Evolutionary conservation across 495 filamentous ascomycete species (phyloP).

Genomic region (Podospora appendiculata): DNA sequence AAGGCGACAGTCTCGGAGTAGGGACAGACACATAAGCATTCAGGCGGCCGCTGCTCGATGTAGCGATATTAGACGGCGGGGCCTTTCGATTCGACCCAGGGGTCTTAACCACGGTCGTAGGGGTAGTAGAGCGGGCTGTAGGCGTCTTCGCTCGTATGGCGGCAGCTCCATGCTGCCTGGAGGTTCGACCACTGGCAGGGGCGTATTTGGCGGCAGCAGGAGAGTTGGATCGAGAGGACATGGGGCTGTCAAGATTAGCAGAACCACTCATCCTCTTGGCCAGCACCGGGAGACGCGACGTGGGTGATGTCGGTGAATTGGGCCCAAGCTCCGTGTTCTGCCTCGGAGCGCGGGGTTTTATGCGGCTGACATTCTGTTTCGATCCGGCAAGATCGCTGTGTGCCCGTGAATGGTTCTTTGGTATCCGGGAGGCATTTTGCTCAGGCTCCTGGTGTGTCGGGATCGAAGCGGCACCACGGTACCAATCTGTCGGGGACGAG

Average conservation of each 20-base stretch:
- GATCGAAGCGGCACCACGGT: constrained; percentile 30
- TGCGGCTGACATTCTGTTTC: constrained; percentile 23
- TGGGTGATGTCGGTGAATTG: constrained; percentile 23
- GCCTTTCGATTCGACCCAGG: constrained; percentile 25
- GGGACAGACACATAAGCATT: constrained; percentile 46
- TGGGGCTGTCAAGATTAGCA: constrained; percentile 35
- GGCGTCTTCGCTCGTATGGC: constrained; percentile 26
- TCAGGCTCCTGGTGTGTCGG: constrained; percentile 24
- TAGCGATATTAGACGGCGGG: constrained; percentile 21
- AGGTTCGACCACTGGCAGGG: constrained; percentile 27
- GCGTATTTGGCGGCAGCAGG: constrained; percentile 34
- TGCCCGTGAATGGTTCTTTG: constrained; percentile 35
- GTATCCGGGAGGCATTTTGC: constrained; percentile 17
- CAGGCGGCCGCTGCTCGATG: constrained; percentile 31
- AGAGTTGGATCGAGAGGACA: constrained; percentile 44
- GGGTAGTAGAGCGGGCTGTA: constrained; percentile 22
- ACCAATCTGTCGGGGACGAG: constrained; percentile 47
- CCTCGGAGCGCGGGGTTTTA: constrained; percentile 9
- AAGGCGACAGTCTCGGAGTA: constrained; percentile 51
- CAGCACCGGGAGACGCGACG: constrained; percentile 36
- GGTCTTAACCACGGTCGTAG: constrained; percentile 30
- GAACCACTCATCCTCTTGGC: constrained; percentile 33
- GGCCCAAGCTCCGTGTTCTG: constrained; percentile 16
- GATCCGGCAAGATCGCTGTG: constrained; percentile 41
- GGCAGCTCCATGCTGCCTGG: constrained; percentile 22